Base-by-base conservation (phyloP, 345 rosid genomes). In the Bruguiera parviflora region DNA sequence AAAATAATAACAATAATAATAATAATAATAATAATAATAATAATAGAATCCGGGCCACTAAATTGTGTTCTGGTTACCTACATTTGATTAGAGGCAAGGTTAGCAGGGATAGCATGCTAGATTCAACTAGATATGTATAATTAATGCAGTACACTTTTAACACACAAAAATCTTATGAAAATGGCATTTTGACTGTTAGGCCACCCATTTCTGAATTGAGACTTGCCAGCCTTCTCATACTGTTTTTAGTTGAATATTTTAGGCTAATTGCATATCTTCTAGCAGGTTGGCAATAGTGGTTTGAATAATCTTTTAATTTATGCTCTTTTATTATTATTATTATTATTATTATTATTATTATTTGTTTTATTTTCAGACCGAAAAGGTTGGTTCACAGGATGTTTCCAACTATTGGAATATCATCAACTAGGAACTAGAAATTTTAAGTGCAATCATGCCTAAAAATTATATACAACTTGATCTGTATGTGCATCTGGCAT, bases 141-240 rank as follows among this genome's bases (percentile, higher is more conserved):
- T 39, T 39, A 39, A 39, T 39, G 46, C 16, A 39, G 15, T 39
- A 10, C 46, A 2, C 46, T 39, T 39, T 39, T 39, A 39, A 16
- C 46, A 2, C 46, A 9, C 46, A 9, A 39, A 11, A 33, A 53
- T 22, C 11, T n/a, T 21, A 11, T 7, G 25, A 53, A 24, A 21
- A 24, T 53, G 24, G 58, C 58, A 53, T 53, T 24, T 24, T 24
- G 11, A 53, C 58, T 53, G 58, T 53, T 53, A 21, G 6, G 53
- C 58, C 56, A 52, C 19, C 22, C 6, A 19, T 52, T 1, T 24
- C 28, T 3, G 47, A 37, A 7, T 1, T 8, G 66, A 39, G 53
- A 63, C 53, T 35, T 63, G 53, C 66, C 66, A 63, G 55, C 66
- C 53, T 63, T 33, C 9, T 33, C 37, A 33, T 1, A 33, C 7